Evolutionary conservation across 2,329 filamentous ascomycete species (phyloP).

Genomic region (Microdochium trichocladiopsis): DNA sequence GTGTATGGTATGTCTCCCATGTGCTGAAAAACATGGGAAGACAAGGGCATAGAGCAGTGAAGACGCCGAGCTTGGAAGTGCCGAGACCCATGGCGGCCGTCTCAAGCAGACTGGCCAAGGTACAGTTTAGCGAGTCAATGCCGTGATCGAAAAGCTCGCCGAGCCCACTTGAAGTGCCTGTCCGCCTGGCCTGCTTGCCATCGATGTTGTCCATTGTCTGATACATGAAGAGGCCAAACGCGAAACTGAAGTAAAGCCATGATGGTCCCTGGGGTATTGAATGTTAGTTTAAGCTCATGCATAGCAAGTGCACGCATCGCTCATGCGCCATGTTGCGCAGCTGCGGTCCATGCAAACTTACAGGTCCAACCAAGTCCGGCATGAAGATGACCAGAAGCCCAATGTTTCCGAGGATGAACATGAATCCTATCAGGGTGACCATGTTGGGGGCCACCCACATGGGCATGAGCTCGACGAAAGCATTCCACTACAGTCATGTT

Average conservation of each 20-base stretch:
- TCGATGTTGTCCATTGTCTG: constrained; percentile 99
- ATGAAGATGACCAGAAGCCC: constrained; percentile 67
- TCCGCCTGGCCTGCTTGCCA: constrained; percentile 92
- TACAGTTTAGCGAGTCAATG: constrained; percentile 97
- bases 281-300: background rate
- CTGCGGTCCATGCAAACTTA: constrained; percentile 33
- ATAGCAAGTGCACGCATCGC: background rate
- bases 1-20: constrained; percentile 98
- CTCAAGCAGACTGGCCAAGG: constrained; percentile 82
- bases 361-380: constrained; percentile 84
- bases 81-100: constrained; percentile 91
- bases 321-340: constrained; percentile 2
- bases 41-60: constrained; percentile 85
- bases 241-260: constrained; percentile 96
- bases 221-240: constrained; percentile 95
- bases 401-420: constrained; percentile 86
- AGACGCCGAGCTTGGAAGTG: constrained; percentile 74
- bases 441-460: constrained; percentile 97
- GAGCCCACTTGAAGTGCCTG: constrained; percentile 87
- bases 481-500: constrained; percentile 72
- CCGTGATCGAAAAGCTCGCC: constrained; percentile 98
- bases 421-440: constrained; percentile 91
- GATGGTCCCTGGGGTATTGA: constrained; percentile 57
- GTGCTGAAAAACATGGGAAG: constrained; percentile 99
- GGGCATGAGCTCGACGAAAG: constrained; percentile 82